Base-by-base conservation (phyloP, 345 rosid genomes). In the Iberis pinnata region DNA sequence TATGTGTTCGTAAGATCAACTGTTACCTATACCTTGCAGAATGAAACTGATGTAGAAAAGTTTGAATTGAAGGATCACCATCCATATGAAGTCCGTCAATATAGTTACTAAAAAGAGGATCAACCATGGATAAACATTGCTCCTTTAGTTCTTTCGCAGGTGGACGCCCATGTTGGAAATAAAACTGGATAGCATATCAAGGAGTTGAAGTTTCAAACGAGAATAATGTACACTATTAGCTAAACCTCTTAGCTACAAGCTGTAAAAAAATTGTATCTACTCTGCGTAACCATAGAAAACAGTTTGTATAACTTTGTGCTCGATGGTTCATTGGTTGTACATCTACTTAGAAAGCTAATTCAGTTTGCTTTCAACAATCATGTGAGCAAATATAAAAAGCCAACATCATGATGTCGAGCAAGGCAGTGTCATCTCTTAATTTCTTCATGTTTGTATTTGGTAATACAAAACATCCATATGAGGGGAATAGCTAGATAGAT, bases 131-230 rank as follows among this genome's bases (percentile, higher is more conserved):
- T 68, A 82, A 29, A 55, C 77, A 76, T 53, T 77, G 81, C 45
- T 87, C 93, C 69, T 80, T 81, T 15, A 79, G 76, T 54, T 78
- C 89, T 58, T 74, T 78, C 5, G 86, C 75, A 35, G 88, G 77
- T 8, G 95, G 93, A 7, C 75, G 78, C 5, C 95, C 95, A 73
- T 84, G 70, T 76, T 76, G 82, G 70, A 87, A 90, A 71, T 87
- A 87, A 70, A 90, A 90, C 95, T 90, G 77, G 76, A 77, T 36
- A 53, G 9, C 49, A 53, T 44, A 53, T 45, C 19, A 59, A 66
- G 46, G 35, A 27, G 57, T 15, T 25, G 11, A 24, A 35, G 36
- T 13, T 32, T 56, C 27, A 40, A 41, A 40, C 46, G 29, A 40
- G 50, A 56, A 41, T 31, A 8, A 18, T 12, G 25, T 26, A 36